phyloP scores from a whole-genome alignment of 441 rosid species.

The Syzygium syzygioides region DNA sequence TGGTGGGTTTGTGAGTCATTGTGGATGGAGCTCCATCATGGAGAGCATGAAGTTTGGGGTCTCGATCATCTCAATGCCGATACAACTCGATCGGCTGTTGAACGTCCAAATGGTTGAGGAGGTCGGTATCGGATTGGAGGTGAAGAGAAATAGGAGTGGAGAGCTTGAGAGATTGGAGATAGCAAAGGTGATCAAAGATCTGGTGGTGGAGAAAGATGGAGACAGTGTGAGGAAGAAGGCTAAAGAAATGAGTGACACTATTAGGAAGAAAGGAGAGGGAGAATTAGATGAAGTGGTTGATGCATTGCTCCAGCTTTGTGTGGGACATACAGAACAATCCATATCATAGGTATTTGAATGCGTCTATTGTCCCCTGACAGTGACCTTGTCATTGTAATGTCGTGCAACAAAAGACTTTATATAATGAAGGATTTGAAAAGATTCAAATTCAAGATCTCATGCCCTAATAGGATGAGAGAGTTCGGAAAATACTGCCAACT shows the following conservation, averaged over 20 bases:
- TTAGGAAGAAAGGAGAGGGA: neutral
- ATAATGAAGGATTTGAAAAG: no score
- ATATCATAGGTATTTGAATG: neutral
- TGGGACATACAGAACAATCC: neutral
- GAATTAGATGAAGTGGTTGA: neutral
- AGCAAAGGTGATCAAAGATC: neutral
- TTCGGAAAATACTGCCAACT: no score
- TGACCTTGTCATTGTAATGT: neutral
- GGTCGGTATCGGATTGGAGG: neutral
- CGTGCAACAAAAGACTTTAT: neutral
- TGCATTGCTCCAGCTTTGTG: neutral
- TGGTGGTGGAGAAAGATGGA: constrained; percentile 5
- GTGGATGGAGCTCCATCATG: constrained; percentile 6
- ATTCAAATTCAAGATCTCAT: no score
- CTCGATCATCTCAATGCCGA: neutral
- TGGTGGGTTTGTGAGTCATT: constrained; percentile 9
- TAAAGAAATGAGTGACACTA: constrained; percentile 1
- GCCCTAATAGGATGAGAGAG: no score
- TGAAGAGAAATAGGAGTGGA: neutral
- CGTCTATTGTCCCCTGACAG: neutral
- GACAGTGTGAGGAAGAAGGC: constrained; percentile 5
- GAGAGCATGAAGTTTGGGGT: constrained; percentile 8
- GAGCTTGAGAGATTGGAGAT: neutral
- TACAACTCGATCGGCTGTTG: constrained; percentile 9
- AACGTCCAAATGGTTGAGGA: neutral